Percentiles rank a stretch among this genome's conserved stretches.
phyloP scores from a whole-genome alignment of 2,329 filamentous ascomycete genomes.

The Fusarium sacchari region DNA sequence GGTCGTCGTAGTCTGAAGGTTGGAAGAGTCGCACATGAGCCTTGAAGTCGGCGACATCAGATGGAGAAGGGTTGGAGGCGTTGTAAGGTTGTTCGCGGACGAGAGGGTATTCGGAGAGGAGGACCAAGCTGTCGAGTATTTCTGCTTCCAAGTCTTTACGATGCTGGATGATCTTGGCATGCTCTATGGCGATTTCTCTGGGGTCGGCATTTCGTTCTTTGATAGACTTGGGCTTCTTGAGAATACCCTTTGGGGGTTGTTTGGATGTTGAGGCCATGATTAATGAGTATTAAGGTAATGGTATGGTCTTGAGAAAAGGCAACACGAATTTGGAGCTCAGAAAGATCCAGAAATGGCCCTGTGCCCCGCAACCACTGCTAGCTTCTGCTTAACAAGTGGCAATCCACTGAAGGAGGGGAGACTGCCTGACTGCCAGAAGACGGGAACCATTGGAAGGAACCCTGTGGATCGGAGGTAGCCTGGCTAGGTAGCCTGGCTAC shows the following conservation, averaged over 20 bases:
- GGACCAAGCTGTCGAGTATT: conserved; percentile 77
- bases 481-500: too few relatives aligned
- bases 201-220: conserved; percentile 51
- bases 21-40: conserved; percentile 77
- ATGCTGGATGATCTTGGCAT: conserved; percentile 84
- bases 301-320: neutral
- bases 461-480: too few relatives aligned
- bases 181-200: conserved; percentile 77
- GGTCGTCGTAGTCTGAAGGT: conserved; percentile 86
- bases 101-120: conserved; percentile 71
- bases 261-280: conserved; percentile 44
- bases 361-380: neutral
- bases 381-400: conserved; percentile 3
- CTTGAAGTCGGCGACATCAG: conserved; percentile 74
- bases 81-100: conserved; percentile 46
- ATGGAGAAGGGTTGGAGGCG: conserved; percentile 61
- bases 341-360: neutral
- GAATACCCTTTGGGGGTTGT: conserved; percentile 63
- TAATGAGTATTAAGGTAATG: neutral
- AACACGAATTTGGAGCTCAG: neutral
- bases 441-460: too few relatives aligned
- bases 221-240: conserved; percentile 62
- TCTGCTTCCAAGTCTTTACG: conserved; percentile 80
- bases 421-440: neutral
- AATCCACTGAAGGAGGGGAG: conserved; percentile 10